Evolutionary conservation across 345 rosid species (phyloP).

Genomic region (Kernera saxatilis): DNA sequence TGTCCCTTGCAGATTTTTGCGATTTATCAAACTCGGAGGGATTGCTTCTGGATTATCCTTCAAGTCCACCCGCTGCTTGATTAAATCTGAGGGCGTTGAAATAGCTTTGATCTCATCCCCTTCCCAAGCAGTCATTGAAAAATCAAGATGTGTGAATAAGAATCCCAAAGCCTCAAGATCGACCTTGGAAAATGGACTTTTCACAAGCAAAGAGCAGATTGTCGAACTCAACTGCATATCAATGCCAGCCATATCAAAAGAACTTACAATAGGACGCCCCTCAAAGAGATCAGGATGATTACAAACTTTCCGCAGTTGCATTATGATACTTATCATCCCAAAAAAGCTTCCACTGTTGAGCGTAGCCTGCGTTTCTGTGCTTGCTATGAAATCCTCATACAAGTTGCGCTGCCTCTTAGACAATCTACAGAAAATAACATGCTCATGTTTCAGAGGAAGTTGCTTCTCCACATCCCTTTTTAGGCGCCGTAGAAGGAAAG

Average conservation of each 20-base stretch:
- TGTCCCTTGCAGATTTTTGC: slow-evolving; percentile 47
- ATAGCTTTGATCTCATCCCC: slow-evolving; percentile 64
- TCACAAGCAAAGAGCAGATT: slow-evolving; percentile 58
- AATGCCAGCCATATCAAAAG: slow-evolving; percentile 87
- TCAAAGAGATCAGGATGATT: slow-evolving; percentile 99
- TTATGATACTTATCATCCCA: slow-evolving; percentile 98
- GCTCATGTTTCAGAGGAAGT: slow-evolving; percentile 89
- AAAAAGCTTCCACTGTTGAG: slow-evolving; percentile 90
- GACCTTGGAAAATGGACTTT: slow-evolving; percentile 54
- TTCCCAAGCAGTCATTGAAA: slow-evolving; percentile 89
- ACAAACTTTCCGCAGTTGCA: slow-evolving; percentile 99
- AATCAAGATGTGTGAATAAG: slow-evolving; percentile 73
- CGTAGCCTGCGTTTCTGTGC: slow-evolving; percentile 97
- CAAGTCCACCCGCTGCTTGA: slow-evolving; percentile 42
- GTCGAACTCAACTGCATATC: slow-evolving; percentile 70
- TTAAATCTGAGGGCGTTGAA: slow-evolving; percentile 68
- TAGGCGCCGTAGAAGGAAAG: slow-evolving; percentile 89
- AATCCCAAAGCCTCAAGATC: slow-evolving; percentile 70
- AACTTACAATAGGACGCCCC: slow-evolving; percentile 98
- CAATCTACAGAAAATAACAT: slow-evolving; percentile 87
- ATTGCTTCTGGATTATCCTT: slow-evolving; percentile 40
- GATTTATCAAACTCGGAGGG: slow-evolving; percentile 28
- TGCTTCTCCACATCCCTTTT: slow-evolving; percentile 99
- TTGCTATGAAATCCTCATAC: slow-evolving; percentile 98
- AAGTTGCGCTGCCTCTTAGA: slow-evolving; percentile 97